Percentiles rank a stretch among this genome's conserved stretches.
These are phyloP conservation scores for Phytophthora brassicae DNA, from an alignment of 352 stramenopile genomes.

Conservation along the genomic window DNA sequence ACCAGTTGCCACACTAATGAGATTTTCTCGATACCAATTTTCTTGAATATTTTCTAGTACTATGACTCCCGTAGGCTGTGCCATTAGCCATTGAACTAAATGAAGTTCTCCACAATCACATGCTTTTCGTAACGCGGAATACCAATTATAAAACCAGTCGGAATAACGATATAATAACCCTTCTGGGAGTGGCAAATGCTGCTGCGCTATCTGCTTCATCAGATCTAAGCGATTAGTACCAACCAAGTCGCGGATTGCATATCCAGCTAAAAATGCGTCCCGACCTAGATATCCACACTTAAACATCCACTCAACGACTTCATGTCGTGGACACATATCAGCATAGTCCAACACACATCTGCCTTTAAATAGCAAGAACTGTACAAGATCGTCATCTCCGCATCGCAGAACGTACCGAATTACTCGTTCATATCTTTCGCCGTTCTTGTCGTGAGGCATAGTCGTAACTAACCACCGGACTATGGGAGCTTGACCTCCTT, in stretches of 20 bases:
- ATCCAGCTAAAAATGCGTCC: not conserved
- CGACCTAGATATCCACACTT: constrained; percentile 6
- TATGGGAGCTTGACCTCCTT: not conserved
- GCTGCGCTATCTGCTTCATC: constrained; percentile 14
- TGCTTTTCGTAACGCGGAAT: not conserved
- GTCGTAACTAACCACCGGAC: not conserved
- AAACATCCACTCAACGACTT: constrained; percentile 24
- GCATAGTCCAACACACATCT: constrained; percentile 11
- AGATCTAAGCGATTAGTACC: constrained; percentile 1
- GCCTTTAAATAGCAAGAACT: not conserved
- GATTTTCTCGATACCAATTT: not conserved
- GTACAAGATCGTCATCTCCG: not conserved
- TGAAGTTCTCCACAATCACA: not conserved
- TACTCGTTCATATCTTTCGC: not conserved
- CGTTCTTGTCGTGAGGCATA: not conserved
- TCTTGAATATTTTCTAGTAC: not conserved
- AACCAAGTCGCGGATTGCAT: constrained; percentile 8
- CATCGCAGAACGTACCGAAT: not conserved
- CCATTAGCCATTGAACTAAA: constrained; percentile 4
- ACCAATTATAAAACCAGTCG: not conserved
- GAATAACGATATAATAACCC: not conserved
- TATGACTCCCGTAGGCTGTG: not conserved
- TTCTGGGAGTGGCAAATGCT: not conserved
- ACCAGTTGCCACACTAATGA: not conserved
- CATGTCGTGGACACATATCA: not conserved